A percentile compares a stretch with the other conserved stretches of the same genome.
Evolutionary conservation across 192 early-diverging fungal species (phyloP).

Genomic region (Coemansia erecta): DNA sequence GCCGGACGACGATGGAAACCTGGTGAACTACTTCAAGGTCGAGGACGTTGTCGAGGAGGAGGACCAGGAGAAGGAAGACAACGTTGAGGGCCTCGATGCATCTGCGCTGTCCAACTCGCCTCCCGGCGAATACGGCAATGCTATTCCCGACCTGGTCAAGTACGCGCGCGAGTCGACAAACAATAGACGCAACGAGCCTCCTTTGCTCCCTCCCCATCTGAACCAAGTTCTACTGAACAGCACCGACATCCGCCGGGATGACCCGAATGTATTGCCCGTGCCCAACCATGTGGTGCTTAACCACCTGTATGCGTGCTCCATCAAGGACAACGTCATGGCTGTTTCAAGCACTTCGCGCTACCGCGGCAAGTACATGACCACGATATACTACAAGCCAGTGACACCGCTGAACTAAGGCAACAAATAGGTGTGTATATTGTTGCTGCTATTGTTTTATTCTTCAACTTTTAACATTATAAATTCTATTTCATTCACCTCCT

Average conservation of each 20-base stretch:
- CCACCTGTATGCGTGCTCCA: conserved; percentile 94
- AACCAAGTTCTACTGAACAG: conserved; percentile 90
- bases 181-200: conserved; percentile 62
- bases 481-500: not conserved
- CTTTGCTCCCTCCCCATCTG: conserved; percentile 87
- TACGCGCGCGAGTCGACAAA: conserved; percentile 31
- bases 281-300: conserved; percentile 94
- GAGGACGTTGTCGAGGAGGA: conserved; percentile 58
- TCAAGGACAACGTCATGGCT: conserved; percentile 95
- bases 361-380: conserved; percentile 76
- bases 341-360: conserved; percentile 88
- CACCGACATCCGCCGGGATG: conserved; percentile 64
- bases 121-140: conserved; percentile 61
- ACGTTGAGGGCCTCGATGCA: conserved; percentile 52
- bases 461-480: not conserved
- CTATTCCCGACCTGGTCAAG: conserved; percentile 58
- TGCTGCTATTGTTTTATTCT: not conserved
- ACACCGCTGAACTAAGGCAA: conserved; percentile 12
- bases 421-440: not conserved
- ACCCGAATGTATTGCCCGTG: conserved; percentile 77
- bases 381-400: conserved; percentile 55
- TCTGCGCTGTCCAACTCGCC: conserved; percentile 57
- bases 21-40: conserved; percentile 94
- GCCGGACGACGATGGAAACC: conserved; percentile 90
- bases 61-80: conserved; percentile 45